Base-by-base conservation (phyloP, 768 basidiomycete genomes). In the Austroboletus eburneus region DNA sequence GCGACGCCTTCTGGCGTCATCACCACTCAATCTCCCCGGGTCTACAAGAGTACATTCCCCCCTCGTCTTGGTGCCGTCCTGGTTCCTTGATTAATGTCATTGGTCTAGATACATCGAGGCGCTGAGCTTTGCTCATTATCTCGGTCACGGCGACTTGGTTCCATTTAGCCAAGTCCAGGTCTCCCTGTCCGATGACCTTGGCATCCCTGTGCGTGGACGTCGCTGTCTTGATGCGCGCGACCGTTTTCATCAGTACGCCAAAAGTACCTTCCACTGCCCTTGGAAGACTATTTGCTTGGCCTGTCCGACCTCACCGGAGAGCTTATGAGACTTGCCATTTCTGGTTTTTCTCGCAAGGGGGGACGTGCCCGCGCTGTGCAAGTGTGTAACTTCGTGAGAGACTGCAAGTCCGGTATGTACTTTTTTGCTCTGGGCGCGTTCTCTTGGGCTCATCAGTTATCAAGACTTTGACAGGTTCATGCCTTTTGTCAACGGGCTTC, bases 241-340 rank as follows among this genome's bases (percentile, higher is more conserved):
- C 33, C 42, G 13, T 43, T 13, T 49, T 52, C 39, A 48, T 44
- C 42, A 17, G 46, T 25, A 27, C 38, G 36, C 25, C 63, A 95
- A 14, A 7, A 32, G 93, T 87, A 78, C 53, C 86, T 93, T 56
- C 79, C 82, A 4, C 62, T 94, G 25, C 76, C 90, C 9, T 62
- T 80, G 27, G 81, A 86, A 33, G 94, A 98, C 61, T 98, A 96
- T 61, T 72, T 97, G 13, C 79, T 97, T 3, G 96, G 96, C 5
- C 69, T 98, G 23, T 89, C 91, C 7, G 96, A 99, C 67, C 75
- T 99, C 18, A 96, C 92, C 0, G 96, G 96, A 36, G 96, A 99
- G 68, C 79, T 98, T 21, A 97, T 98, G 96, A 79, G 95, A 27
- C 87, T 85, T 52, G 92, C 91, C 10, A 95, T 97, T 49, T 88